Conservation (phyloP, 345 rosid species). For the Acer yangbiense region DNA sequence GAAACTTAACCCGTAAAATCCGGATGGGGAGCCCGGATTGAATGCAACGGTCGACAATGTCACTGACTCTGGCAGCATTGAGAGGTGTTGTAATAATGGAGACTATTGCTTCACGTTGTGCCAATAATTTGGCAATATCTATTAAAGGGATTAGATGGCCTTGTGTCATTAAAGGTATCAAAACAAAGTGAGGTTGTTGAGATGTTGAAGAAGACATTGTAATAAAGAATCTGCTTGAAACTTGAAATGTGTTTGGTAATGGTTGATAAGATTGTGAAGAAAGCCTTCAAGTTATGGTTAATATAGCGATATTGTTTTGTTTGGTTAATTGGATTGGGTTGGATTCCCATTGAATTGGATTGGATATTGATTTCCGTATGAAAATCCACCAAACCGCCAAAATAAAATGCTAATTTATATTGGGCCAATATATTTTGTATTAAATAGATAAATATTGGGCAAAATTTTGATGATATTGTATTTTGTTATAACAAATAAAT, state of each 20-base stretch:
- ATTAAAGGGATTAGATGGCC: background rate
- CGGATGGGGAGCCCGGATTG: constrained; percentile 2
- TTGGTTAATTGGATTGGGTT: too few relatives aligned
- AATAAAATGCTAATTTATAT: too few relatives aligned
- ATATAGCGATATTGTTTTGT: constrained; percentile 15
- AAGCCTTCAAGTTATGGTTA: background rate
- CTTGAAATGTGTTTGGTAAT: background rate
- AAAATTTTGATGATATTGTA: too few relatives aligned
- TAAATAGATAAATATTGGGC: too few relatives aligned
- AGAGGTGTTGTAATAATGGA: background rate
- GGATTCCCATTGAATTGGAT: too few relatives aligned
- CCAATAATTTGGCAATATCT: constrained; percentile 2
- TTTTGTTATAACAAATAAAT: too few relatives aligned
- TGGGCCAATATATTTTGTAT: too few relatives aligned
- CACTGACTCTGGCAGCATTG: background rate
- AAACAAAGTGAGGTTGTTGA: constrained; percentile 12
- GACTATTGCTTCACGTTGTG: background rate
- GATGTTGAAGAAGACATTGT: constrained; percentile 40
- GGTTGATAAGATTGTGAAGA: too few relatives aligned
- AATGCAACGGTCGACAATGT: background rate
- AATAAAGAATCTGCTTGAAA: constrained; percentile 1
- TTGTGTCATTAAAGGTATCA: constrained; percentile 1
- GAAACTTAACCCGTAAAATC: background rate
- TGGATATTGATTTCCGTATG: too few relatives aligned
- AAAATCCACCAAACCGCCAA: too few relatives aligned